Evolutionary conservation across 306 rosid species (phyloP).

Genomic region (Astragalus membranaceus): DNA sequence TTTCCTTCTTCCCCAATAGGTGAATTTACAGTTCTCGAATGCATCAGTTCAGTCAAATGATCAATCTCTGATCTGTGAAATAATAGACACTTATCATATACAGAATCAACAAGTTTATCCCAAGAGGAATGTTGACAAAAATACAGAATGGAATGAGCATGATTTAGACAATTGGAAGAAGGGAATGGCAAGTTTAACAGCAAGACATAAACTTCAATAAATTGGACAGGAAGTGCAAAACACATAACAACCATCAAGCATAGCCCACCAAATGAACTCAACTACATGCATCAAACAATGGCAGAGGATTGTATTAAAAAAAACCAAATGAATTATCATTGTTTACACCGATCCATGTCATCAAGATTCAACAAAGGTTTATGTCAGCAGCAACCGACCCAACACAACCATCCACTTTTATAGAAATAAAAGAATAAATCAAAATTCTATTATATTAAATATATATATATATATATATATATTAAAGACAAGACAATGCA

Average conservation of each 20-base stretch:
- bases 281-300: background rate
- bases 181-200: background rate
- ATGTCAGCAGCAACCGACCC: background rate
- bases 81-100: constrained; percentile 4
- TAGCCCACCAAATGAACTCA: background rate
- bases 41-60: constrained; percentile 70
- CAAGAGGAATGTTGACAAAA: background rate
- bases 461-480: too few relatives aligned
- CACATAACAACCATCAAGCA: constrained; percentile 3
- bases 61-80: constrained; percentile 77
- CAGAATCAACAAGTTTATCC: background rate
- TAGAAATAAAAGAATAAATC: background rate
- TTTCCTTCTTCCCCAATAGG: constrained; percentile 35
- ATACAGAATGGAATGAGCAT: background rate
- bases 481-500: too few relatives aligned
- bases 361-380: background rate
- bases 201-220: constrained; percentile 10
- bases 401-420: background rate
- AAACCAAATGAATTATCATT: background rate
- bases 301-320: background rate
- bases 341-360: background rate
- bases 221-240: background rate
- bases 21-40: constrained; percentile 53
- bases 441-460: background rate
- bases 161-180: background rate